Percentiles rank a stretch among this genome's conserved stretches.
phyloP scores from a whole-genome alignment of 139 green algal species.

The Chlorella sp. region DNA sequence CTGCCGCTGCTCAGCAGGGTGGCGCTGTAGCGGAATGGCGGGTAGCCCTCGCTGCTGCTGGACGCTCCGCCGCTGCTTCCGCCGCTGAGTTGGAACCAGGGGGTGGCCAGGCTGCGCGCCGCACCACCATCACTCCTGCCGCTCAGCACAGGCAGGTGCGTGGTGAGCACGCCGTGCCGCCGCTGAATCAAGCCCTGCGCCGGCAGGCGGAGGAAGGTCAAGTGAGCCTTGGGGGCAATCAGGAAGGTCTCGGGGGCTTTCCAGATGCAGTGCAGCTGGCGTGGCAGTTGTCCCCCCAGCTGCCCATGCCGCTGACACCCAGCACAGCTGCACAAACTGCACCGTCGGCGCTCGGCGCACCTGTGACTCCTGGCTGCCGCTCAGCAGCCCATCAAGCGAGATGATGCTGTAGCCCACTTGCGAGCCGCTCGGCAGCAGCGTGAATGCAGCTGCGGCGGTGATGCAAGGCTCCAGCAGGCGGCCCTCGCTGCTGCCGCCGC shows the following conservation, averaged over 20 bases:
- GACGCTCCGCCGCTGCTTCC: too few species aligned
- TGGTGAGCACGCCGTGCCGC: not conserved
- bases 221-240: too few species aligned
- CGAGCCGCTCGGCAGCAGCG: not conserved
- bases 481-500: not conserved
- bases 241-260: too few species aligned
- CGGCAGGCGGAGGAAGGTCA: too few species aligned
- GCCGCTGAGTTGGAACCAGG: not conserved
- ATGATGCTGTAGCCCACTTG: slow-evolving; percentile 10
- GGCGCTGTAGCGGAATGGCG: too few species aligned
- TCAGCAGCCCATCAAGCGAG: not conserved
- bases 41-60: too few species aligned
- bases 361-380: not conserved
- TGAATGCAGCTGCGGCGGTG: not conserved
- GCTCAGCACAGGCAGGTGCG: not conserved
- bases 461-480: not conserved
- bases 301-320: not conserved
- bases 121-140: too few species aligned
- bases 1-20: too few species aligned
- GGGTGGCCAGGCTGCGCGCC: not conserved
- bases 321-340: too few species aligned
- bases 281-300: not conserved
- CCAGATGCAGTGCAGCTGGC: too few species aligned
- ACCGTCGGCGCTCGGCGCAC: too few species aligned
- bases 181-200: too few species aligned